Evolutionary conservation across 2,329 filamentous ascomycete genomes (phyloP).

Genomic region (Nothopassalora personata): DNA sequence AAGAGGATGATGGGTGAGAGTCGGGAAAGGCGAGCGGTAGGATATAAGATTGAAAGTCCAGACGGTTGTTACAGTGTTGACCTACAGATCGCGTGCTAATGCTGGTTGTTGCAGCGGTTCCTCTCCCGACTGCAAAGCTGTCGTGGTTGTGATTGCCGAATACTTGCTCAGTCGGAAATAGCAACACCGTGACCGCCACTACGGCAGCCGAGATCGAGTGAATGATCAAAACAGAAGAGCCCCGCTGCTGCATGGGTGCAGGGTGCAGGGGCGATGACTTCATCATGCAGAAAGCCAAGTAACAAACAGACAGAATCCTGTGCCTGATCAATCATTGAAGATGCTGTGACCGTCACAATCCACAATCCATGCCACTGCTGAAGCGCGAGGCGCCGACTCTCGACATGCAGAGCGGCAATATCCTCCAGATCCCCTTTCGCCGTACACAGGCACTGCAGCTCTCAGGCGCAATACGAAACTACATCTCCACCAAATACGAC

Average conservation of each 20-base stretch:
- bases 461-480: conserved; percentile 78
- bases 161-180: background rate
- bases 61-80: background rate
- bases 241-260: background rate
- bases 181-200: background rate
- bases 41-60: background rate
- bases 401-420: conserved; percentile 43
- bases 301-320: background rate
- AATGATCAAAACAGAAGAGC: background rate
- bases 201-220: background rate
- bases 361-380: background rate
- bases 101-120: background rate
- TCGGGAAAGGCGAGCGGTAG: no score
- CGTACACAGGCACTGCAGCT: conserved; percentile 74
- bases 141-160: background rate
- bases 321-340: background rate
- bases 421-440: conserved; percentile 80
- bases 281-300: background rate
- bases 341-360: background rate
- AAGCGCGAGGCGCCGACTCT: background rate
- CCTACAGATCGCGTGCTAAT: background rate
- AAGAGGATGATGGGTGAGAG: background rate
- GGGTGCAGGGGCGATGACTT: background rate
- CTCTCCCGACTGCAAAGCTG: background rate
- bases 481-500: conserved; percentile 97